A percentile compares a stretch with the other conserved stretches of the same genome.
Evolutionary conservation across 306 rosid species (phyloP).

Genomic region (Abrus pulchellus): DNA sequence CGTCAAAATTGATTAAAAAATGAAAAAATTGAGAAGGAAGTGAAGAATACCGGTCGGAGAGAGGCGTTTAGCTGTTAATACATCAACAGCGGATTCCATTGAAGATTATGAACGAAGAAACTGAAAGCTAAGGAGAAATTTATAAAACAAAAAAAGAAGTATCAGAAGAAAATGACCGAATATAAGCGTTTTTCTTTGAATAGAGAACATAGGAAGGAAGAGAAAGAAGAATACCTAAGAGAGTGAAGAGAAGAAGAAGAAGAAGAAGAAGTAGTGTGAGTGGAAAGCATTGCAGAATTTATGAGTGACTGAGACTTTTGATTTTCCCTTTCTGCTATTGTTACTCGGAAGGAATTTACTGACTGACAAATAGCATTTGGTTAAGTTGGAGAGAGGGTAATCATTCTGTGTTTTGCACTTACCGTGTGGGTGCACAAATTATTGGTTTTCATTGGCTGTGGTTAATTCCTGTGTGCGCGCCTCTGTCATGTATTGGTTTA

Average conservation of each 20-base stretch:
- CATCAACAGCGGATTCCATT: constrained; percentile 58
- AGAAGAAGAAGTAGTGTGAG: background rate
- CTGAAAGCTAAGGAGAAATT: constrained; percentile 32
- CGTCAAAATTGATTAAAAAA: background rate
- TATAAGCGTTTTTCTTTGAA: background rate
- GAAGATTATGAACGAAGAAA: constrained; percentile 11
- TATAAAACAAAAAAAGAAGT: background rate
- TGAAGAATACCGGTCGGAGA: constrained; percentile 35
- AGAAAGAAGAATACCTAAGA: background rate
- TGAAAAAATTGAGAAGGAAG: background rate
- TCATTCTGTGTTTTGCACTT: too few species aligned
- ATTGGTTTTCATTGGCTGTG: too few species aligned
- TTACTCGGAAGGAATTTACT: too few species aligned
- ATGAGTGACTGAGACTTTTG: background rate
- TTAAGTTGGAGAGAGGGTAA: too few species aligned
- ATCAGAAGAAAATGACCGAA: background rate
- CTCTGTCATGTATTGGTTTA: too few species aligned
- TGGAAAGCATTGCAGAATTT: background rate
- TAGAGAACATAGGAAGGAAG: background rate
- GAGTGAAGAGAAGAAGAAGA: too few species aligned
- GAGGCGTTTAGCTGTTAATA: constrained; percentile 44
- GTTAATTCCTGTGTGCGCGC: too few species aligned
- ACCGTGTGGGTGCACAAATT: too few species aligned
- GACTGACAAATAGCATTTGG: too few species aligned
- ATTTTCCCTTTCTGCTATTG: too few species aligned